These are phyloP conservation scores for Populus hybrid DNA, from an alignment of 441 rosid species.

Conservation along the genomic window DNA sequence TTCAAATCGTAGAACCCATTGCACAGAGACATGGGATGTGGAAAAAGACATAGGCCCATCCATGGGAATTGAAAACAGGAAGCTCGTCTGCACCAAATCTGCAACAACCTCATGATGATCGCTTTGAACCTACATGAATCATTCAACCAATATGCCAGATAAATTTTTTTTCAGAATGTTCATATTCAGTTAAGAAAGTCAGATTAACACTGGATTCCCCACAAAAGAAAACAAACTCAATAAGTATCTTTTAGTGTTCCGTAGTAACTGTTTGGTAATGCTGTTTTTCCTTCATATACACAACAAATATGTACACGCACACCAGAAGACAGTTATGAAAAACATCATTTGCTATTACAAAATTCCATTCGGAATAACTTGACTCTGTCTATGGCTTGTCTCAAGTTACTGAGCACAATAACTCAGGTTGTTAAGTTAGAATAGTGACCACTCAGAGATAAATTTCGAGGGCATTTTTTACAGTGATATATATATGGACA, in stretches of 20 bases:
- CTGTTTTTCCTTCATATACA: neutral
- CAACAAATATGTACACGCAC: neutral
- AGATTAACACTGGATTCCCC: neutral
- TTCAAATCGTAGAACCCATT: conserved; percentile 93
- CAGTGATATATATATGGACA: neutral
- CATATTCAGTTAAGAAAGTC: neutral
- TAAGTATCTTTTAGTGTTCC: neutral
- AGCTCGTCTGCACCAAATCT: conserved; percentile 91
- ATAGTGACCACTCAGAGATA: neutral
- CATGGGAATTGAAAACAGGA: conserved; percentile 86
- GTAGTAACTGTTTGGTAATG: neutral
- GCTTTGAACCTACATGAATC: conserved; percentile 68
- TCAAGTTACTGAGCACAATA: too few relatives aligned
- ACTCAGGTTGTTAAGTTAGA: neutral
- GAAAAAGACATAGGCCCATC: conserved; percentile 98
- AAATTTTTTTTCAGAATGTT: neutral
- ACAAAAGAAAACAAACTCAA: neutral
- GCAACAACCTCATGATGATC: conserved; percentile 96
- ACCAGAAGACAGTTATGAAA: neutral
- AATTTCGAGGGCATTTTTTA: neutral
- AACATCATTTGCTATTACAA: neutral
- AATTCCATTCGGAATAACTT: neutral
- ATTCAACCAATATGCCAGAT: neutral
- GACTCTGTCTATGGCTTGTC: neutral
- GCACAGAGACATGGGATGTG: conserved; percentile 74